Percentiles rank a stretch among this genome's conserved stretches.
Evolutionary conservation across 768 basidiomycete genomes (phyloP).

Genomic region (Mycena galopus): DNA sequence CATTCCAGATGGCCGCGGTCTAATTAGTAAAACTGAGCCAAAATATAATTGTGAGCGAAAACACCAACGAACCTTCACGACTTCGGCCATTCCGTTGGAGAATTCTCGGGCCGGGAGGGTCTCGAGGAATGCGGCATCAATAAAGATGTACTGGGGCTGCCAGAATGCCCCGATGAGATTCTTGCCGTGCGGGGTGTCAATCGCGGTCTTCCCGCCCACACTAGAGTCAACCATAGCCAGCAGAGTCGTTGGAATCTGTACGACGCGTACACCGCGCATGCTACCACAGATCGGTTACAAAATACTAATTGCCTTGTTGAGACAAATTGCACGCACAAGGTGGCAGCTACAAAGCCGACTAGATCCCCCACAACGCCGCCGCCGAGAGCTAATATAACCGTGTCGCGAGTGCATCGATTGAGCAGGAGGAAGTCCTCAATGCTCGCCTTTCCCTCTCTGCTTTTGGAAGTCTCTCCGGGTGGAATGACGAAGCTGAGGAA

Average conservation of each 20-base stretch:
- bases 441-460: conserved; percentile 89
- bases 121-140: conserved; percentile 95
- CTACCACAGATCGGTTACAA: conserved; percentile 54
- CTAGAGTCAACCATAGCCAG: conserved; percentile 99
- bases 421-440: conserved; percentile 94
- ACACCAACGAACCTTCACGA: conserved; percentile 85
- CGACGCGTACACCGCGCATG: conserved; percentile 97
- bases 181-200: conserved; percentile 98
- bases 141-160: conserved; percentile 98
- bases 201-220: conserved; percentile 98
- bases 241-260: conserved; percentile 96
- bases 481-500: conserved; percentile 85
- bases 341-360: conserved; percentile 96
- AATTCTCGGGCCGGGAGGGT: conserved; percentile 93
- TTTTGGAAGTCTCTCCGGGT: conserved; percentile 95
- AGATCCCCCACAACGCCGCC: conserved; percentile 98
- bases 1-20: conserved; percentile 99
- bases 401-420: conserved; percentile 92
- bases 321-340: conserved; percentile 80
- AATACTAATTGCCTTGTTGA: not conserved
- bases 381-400: conserved; percentile 92
- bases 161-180: conserved; percentile 99
- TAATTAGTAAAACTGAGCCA: conserved; percentile 47
- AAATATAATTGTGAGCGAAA: not conserved
- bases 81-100: conserved; percentile 99